Evolutionary conservation across 139 green algal genomes (phyloP).

Genomic region (Gonium pectorale): DNA sequence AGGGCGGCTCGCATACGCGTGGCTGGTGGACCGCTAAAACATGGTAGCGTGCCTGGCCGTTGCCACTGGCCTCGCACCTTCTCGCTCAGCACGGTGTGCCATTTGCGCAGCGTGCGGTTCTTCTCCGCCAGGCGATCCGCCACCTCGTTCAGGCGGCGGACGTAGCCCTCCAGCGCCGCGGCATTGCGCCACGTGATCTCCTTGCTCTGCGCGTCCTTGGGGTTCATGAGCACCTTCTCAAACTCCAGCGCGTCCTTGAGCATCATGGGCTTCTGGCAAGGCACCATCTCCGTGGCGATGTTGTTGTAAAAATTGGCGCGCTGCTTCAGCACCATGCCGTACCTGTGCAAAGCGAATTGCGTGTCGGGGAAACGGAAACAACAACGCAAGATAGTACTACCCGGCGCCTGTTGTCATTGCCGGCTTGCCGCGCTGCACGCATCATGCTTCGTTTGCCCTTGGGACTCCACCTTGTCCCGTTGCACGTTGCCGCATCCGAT

Average conservation of each 20-base stretch:
- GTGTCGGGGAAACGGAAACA: no score
- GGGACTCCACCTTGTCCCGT: no score
- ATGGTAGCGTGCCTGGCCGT: background rate
- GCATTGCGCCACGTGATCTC: constrained; percentile 85
- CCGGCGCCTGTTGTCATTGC: no score
- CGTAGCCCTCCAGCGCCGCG: constrained; percentile 81
- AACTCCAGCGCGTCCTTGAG: constrained; percentile 82
- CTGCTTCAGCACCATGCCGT: constrained; percentile 86
- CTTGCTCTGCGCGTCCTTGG: constrained; percentile 74
- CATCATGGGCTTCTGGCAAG: constrained; percentile 90
- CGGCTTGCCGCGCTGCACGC: no score
- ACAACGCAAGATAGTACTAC: no score
- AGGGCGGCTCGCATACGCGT: no score
- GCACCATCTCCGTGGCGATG: constrained; percentile 83
- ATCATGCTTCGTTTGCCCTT: no score
- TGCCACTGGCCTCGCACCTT: background rate
- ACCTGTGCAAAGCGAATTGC: constrained; percentile 62
- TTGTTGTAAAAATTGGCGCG: constrained; percentile 93
- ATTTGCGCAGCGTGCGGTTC: constrained; percentile 73
- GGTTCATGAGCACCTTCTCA: constrained; percentile 83
- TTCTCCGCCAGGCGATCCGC: constrained; percentile 65
- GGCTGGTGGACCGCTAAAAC: no score
- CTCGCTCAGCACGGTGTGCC: constrained; percentile 65
- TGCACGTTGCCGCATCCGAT: no score
- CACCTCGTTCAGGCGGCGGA: constrained; percentile 67